These are phyloP conservation scores for Dichomitus squalens DNA, from an alignment of 1,284 basidiomycete genomes.

Conservation along the genomic window DNA sequence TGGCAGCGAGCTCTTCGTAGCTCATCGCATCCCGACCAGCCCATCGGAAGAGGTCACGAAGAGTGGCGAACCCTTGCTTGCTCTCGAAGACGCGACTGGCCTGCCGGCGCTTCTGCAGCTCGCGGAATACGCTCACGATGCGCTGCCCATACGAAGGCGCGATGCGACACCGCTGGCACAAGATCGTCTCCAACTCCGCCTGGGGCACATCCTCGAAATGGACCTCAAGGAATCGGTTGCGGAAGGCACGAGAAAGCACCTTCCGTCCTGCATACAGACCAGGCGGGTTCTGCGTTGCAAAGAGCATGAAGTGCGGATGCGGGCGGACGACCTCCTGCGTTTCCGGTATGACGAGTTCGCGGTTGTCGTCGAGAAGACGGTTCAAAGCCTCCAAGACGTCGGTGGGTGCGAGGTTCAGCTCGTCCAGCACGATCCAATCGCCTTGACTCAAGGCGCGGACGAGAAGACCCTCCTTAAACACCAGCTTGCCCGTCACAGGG, in stretches of 20 bases:
- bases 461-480: constrained; percentile 93
- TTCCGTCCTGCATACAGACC: constrained; percentile 98
- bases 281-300: constrained; percentile 98
- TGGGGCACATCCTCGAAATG: constrained; percentile 98
- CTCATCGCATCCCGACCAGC: constrained; percentile 87
- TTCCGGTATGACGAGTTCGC: constrained; percentile 95
- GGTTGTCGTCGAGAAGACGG: constrained; percentile 95
- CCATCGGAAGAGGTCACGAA: constrained; percentile 98
- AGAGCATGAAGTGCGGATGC: constrained; percentile 97
- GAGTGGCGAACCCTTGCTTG: constrained; percentile 94
- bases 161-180: constrained; percentile 87
- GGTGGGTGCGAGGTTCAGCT: constrained; percentile 96
- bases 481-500: constrained; percentile 87
- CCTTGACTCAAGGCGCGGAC: constrained; percentile 92
- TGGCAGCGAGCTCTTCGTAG: constrained; percentile 93
- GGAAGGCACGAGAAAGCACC: constrained; percentile 92
- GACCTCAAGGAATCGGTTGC: constrained; percentile 98
- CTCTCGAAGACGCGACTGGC: constrained; percentile 94
- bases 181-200: constrained; percentile 89
- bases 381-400: constrained; percentile 99
- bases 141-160: constrained; percentile 91
- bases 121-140: constrained; percentile 92
- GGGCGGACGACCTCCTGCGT: constrained; percentile 95
- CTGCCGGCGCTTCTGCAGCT: constrained; percentile 92
- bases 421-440: constrained; percentile 98